Evolutionary conservation across 2,329 filamentous ascomycete genomes (phyloP).

Genomic region (Clarireedia homoeocarpa): DNA sequence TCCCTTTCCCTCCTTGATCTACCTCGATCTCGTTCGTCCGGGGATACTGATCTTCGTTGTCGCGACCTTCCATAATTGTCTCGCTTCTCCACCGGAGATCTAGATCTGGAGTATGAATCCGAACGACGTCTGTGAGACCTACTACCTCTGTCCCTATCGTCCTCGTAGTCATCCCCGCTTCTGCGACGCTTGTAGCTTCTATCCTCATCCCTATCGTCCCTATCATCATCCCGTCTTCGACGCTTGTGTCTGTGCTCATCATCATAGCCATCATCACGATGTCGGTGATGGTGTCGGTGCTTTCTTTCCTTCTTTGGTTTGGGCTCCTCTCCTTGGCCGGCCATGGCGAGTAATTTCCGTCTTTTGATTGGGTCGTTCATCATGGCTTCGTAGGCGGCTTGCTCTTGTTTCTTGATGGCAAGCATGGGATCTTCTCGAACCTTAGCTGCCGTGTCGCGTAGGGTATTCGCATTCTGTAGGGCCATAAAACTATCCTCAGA

Average conservation of each 20-base stretch:
- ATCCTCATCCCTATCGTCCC: conserved; percentile 32
- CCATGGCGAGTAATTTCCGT: conserved; percentile 57
- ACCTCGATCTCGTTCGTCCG: conserved; percentile 21
- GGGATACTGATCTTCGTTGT: conserved; percentile 24
- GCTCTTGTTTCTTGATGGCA: conserved; percentile 88
- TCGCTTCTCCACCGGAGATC: conserved; percentile 15
- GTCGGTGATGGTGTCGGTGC: conserved; percentile 33
- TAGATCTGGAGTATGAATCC: conserved; percentile 27
- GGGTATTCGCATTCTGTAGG: conserved; percentile 60
- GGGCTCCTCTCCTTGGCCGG: conserved; percentile 45
- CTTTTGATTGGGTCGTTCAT: conserved; percentile 69
- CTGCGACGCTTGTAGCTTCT: conserved; percentile 40
- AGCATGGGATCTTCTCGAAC: conserved; percentile 85
- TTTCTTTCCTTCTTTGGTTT: conserved; percentile 39
- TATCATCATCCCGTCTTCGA: conserved; percentile 28
- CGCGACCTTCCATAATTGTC: conserved; percentile 18
- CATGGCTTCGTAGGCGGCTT: conserved; percentile 70
- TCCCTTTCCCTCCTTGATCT: conserved; percentile 16
- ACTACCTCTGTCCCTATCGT: conserved; percentile 22
- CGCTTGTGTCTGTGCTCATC: conserved; percentile 38
- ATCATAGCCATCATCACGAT: conserved; percentile 28
- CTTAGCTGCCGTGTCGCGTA: conserved; percentile 76
- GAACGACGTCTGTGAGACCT: conserved; percentile 36
- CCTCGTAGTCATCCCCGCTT: conserved; percentile 20
- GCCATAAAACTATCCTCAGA: conserved; percentile 53